Percentiles rank a stretch among this genome's conserved stretches.
Conservation (phyloP, 345 rosid genomes). For the Sonneratia alba region DNA sequence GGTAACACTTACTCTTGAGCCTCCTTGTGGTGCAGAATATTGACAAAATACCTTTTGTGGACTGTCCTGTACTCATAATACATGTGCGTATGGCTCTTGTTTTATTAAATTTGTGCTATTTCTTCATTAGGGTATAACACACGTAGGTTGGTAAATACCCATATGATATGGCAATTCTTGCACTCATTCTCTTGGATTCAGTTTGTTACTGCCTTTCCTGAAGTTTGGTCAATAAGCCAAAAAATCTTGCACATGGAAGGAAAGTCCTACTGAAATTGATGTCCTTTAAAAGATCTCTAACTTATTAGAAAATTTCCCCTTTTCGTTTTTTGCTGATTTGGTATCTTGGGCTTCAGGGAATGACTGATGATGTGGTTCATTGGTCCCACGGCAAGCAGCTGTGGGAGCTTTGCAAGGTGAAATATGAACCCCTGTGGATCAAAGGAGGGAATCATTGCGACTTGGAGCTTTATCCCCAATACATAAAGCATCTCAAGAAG, state of each 20-base stretch:
- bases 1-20: not conserved
- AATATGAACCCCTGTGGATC: slow-evolving; percentile 85
- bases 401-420: slow-evolving; percentile 77
- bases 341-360: slow-evolving; percentile 46
- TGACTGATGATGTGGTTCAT: slow-evolving; percentile 81
- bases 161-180: not conserved
- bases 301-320: not conserved
- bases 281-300: not conserved
- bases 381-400: slow-evolving; percentile 88
- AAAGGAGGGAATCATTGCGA: slow-evolving; percentile 93
- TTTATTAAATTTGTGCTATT: not conserved
- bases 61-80: slow-evolving; percentile 70
- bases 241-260: not conserved
- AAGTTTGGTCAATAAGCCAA: not conserved
- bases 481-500: slow-evolving; percentile 78
- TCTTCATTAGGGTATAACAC: not conserved
- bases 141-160: not conserved
- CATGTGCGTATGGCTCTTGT: slow-evolving; percentile 40
- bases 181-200: not conserved
- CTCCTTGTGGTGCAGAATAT: slow-evolving; percentile 47
- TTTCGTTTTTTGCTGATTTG: not conserved
- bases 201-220: not conserved
- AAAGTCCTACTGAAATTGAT: not conserved
- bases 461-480: slow-evolving; percentile 73
- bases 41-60: slow-evolving; percentile 68